phyloP scores from a whole-genome alignment of 1,284 basidiomycete genomes.

The Gastroboletus turbinatus region DNA sequence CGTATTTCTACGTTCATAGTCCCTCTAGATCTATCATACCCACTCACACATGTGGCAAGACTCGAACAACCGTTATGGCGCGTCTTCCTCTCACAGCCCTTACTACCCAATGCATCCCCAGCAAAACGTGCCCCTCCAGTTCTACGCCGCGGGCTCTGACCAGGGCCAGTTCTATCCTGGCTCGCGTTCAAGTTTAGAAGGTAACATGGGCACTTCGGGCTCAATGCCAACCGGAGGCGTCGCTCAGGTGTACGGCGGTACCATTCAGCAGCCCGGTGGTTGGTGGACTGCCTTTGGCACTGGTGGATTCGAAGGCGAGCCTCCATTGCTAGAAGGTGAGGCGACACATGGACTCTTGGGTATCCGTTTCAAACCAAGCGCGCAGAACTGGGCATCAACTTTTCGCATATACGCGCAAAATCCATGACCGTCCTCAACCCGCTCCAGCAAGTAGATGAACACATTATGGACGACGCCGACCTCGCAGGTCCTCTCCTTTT shows the following conservation, averaged over 20 bases:
- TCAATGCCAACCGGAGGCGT: slow-evolving; percentile 47
- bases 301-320: slow-evolving; percentile 93
- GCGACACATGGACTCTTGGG: not conserved
- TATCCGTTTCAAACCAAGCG: slow-evolving; percentile 1
- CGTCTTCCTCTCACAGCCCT: slow-evolving; percentile 51
- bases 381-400: slow-evolving; percentile 95
- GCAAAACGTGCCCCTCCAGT: slow-evolving; percentile 67
- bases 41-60: slow-evolving; percentile 72
- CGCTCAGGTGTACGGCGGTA: slow-evolving; percentile 60
- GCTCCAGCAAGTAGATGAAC: slow-evolving; percentile 81
- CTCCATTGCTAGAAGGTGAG: slow-evolving; percentile 87
- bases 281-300: slow-evolving; percentile 98
- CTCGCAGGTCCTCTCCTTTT: slow-evolving; percentile 96
- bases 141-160: slow-evolving; percentile 60
- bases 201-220: slow-evolving; percentile 59
- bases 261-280: slow-evolving; percentile 61
- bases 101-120: slow-evolving; percentile 54
- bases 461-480: slow-evolving; percentile 99
- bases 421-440: slow-evolving; percentile 96
- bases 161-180: slow-evolving; percentile 62
- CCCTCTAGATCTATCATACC: not conserved
- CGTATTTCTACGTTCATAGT: not conserved
- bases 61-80: slow-evolving; percentile 46
- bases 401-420: slow-evolving; percentile 92
- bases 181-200: slow-evolving; percentile 72